Conservation (phyloP, 139 green algal species). For the Chlamydomonas asymmetrica region DNA sequence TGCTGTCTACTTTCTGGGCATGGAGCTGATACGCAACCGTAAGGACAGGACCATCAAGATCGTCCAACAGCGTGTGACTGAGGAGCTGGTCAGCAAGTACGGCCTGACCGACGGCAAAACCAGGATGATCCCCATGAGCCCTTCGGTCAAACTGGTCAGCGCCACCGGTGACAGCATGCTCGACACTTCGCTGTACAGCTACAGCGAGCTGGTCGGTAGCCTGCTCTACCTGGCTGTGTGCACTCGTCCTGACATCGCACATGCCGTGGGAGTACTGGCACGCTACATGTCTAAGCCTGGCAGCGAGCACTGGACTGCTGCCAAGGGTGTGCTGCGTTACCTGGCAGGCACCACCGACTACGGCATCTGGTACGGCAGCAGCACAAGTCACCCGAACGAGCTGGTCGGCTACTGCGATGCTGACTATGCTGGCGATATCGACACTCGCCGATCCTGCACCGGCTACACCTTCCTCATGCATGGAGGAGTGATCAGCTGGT, state of each 20-base stretch:
- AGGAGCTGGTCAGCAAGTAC: constrained; percentile 31
- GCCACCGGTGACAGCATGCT: constrained; percentile 11
- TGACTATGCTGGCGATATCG: constrained; percentile 42
- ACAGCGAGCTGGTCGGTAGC: constrained; percentile 29
- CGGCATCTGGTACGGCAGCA: constrained; percentile 20
- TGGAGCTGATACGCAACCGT: constrained; percentile 4
- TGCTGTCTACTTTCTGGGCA: background rate
- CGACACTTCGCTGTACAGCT: constrained; percentile 10
- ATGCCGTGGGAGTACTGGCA: constrained; percentile 37
- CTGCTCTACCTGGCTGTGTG: constrained; percentile 35
- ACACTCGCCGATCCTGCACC: constrained; percentile 37
- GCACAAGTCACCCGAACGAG: too few relatives aligned
- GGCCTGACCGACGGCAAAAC: constrained; percentile 14
- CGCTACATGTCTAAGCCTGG: too few relatives aligned
- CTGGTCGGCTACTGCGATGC: constrained; percentile 51
- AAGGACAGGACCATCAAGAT: background rate
- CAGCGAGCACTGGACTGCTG: constrained; percentile 43
- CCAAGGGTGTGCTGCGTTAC: constrained; percentile 32
- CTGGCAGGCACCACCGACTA: constrained; percentile 20
- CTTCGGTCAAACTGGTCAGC: background rate
- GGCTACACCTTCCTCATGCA: too few relatives aligned
- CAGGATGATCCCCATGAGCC: background rate
- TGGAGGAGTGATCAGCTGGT: constrained; percentile 46
- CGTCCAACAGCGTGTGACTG: too few relatives aligned
- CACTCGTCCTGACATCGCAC: constrained; percentile 41